These are phyloP conservation scores for Fusarium mundagurra DNA, from an alignment of 2,329 filamentous ascomycete genomes.

Conservation along the genomic window DNA sequence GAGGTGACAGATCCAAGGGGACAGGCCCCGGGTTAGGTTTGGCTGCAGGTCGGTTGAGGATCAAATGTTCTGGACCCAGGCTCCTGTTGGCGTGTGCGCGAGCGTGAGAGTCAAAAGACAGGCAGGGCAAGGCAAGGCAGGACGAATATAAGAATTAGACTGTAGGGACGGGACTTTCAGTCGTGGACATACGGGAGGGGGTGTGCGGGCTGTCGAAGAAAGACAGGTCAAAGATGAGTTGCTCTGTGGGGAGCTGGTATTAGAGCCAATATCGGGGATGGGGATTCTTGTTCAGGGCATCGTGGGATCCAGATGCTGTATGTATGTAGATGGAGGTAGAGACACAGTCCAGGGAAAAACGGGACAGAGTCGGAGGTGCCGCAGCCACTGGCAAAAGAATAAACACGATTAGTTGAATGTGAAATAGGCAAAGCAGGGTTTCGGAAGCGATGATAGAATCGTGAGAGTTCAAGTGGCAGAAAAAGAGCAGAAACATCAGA, in stretches of 20 bases:
- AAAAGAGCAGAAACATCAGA: slow-evolving; percentile 41
- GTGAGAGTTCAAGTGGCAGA: slow-evolving; percentile 30
- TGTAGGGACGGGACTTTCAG: slow-evolving; percentile 11
- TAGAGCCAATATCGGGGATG: slow-evolving; percentile 26
- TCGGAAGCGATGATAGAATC: slow-evolving; percentile 36
- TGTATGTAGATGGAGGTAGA: slow-evolving; percentile 27
- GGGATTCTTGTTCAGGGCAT: slow-evolving; percentile 30
- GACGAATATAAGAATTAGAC: slow-evolving; percentile 26
- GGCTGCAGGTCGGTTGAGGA: slow-evolving; percentile 34
- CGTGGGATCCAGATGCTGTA: slow-evolving; percentile 28
- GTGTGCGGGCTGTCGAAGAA: slow-evolving; percentile 12
- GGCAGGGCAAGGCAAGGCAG: slow-evolving; percentile 8
- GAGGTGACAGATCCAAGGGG: slow-evolving; percentile 36
- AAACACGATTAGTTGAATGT: slow-evolving; percentile 23
- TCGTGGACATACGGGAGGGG: slow-evolving; percentile 19
- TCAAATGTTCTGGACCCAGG: slow-evolving; percentile 39
- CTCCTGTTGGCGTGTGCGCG: slow-evolving; percentile 32
- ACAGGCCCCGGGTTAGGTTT: slow-evolving; percentile 23
- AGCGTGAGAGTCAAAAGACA: slow-evolving; percentile 19
- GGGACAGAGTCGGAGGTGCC: slow-evolving; percentile 29
- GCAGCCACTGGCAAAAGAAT: slow-evolving; percentile 39
- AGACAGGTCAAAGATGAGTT: slow-evolving; percentile 6
- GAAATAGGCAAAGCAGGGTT: slow-evolving; percentile 32
- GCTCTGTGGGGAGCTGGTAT: slow-evolving; percentile 23
- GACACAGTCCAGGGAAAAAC: slow-evolving; percentile 35